Conservation (phyloP, 331 rosid genomes). For the Acacia concinna region DNA sequence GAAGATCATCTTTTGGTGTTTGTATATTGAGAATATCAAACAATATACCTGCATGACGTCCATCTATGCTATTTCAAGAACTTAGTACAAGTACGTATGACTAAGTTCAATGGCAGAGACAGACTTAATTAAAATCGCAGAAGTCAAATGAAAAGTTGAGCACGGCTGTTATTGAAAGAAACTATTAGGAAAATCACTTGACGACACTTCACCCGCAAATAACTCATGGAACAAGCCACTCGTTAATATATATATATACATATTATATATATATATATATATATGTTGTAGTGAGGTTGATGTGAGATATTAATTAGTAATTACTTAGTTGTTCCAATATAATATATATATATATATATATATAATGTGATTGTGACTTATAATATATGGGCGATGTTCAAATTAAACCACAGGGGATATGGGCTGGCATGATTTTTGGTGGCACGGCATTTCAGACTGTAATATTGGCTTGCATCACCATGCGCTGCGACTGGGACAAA, state of each 20-base stretch:
- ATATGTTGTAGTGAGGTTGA: background rate
- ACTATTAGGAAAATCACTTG: background rate
- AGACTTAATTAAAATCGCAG: background rate
- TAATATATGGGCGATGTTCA: background rate
- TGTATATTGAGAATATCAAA: background rate
- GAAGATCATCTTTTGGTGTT: no score
- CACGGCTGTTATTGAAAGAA: background rate
- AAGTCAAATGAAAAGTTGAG: background rate
- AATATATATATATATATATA: no score
- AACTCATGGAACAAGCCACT: background rate
- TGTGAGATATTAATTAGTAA: background rate
- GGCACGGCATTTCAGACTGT: slow-evolving; percentile 76
- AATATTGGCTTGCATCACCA: slow-evolving; percentile 49
- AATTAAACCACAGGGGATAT: slow-evolving; percentile 53
- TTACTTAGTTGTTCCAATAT: no score
- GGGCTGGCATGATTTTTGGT: slow-evolving; percentile 87
- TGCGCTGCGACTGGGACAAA: slow-evolving; percentile 65
- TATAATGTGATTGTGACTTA: background rate
- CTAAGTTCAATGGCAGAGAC: background rate
- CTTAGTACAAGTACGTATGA: background rate
- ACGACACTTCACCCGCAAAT: background rate
- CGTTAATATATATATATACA: background rate
- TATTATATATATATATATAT: no score
- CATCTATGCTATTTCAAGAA: background rate
- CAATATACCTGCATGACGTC: background rate